These are phyloP conservation scores for Phyllosticta ampelicida DNA, from an alignment of 2,329 filamentous ascomycete species.

Conservation along the genomic window DNA sequence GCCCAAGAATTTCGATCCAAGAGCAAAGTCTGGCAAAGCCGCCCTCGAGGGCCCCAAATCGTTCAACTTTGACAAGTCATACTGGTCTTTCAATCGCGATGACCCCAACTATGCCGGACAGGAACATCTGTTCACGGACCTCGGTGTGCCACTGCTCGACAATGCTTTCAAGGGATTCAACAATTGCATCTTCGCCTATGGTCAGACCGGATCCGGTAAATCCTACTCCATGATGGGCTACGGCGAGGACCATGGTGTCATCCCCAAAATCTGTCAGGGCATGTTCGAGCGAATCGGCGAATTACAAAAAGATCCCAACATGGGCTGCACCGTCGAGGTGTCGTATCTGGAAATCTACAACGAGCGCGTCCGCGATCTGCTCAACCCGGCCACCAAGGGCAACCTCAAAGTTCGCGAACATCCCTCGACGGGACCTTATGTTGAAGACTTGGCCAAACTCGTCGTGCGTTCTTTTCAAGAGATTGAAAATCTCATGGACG, in stretches of 20 bases:
- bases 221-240: conserved; percentile 99
- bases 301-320: conserved; percentile 61
- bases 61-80: conserved; percentile 94
- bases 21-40: conserved; percentile 57
- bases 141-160: conserved; percentile 83
- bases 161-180: conserved; percentile 99
- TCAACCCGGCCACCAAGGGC: conserved; percentile 91
- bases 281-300: conserved; percentile 83
- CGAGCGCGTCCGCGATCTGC: conserved; percentile 85
- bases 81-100: conserved; percentile 89
- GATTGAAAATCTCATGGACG: conserved; percentile 97
- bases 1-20: conserved; percentile 48
- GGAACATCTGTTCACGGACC: conserved; percentile 74
- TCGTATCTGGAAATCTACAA: conserved; percentile 99
- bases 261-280: conserved; percentile 91
- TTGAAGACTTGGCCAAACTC: conserved; percentile 92
- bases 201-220: conserved; percentile 96
- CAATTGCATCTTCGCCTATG: conserved; percentile 99
- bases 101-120: conserved; percentile 82
- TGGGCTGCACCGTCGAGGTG: conserved; percentile 89
- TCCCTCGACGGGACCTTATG: conserved; percentile 93
- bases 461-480: conserved; percentile 88
- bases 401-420: conserved; percentile 97
- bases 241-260: conserved; percentile 88
- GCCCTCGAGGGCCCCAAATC: conserved; percentile 58